Evolutionary conservation across 139 green algal genomes (phyloP).

Genomic region (Chlamydomonas applanata): DNA sequence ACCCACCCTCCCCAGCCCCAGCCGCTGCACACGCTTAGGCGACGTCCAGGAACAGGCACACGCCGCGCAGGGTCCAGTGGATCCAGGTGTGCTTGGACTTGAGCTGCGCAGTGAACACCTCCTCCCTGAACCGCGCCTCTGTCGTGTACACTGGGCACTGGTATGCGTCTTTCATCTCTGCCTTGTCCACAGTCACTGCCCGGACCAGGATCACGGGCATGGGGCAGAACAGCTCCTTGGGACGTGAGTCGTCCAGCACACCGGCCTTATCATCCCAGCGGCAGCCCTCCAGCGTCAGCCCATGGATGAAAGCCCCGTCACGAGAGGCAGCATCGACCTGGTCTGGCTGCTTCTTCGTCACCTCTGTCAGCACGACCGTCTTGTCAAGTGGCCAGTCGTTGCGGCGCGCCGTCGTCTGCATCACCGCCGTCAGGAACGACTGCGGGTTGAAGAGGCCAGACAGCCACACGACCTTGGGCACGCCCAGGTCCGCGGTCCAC

Average conservation of each 20-base stretch:
- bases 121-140: constrained; percentile 83
- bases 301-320: constrained; percentile 87
- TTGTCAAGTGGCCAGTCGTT: constrained; percentile 92
- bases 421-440: constrained; percentile 92
- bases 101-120: constrained; percentile 91
- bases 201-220: constrained; percentile 84
- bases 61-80: constrained; percentile 81
- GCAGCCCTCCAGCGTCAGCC: constrained; percentile 87
- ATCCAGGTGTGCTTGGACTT: constrained; percentile 78
- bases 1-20: too few relatives aligned
- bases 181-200: constrained; percentile 84
- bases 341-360: constrained; percentile 84
- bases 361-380: constrained; percentile 66
- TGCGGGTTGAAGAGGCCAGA: constrained; percentile 91
- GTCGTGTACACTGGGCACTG: constrained; percentile 91
- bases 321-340: constrained; percentile 77
- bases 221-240: constrained; percentile 85
- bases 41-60: constrained; percentile 81
- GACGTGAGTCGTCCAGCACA: constrained; percentile 77
- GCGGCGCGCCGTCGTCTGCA: constrained; percentile 86
- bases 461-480: constrained; percentile 84
- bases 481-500: constrained; percentile 77
- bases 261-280: constrained; percentile 89
- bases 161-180: constrained; percentile 79
- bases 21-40: constrained; percentile 41